Base-by-base conservation (phyloP, 148 eudicot species). In the Rhododendron ferrugineum region DNA sequence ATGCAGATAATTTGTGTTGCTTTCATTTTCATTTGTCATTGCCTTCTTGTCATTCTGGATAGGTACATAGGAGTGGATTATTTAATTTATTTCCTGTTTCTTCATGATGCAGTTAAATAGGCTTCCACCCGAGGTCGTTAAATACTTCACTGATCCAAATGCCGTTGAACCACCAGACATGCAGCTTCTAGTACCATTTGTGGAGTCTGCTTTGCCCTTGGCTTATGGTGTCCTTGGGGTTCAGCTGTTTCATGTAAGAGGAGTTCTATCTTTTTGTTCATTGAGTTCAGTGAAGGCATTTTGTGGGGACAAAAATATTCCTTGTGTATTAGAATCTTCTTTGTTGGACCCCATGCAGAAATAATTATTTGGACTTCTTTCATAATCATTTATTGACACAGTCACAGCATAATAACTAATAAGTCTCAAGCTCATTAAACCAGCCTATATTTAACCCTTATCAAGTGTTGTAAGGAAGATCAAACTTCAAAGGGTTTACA, bases 141-240 rank as follows among this genome's bases (percentile, higher is more conserved):
- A 92, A 90, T 97, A 97, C 89, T 97, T 95, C 93, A 97, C 99
- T 75, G 99, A 97, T 88, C 98, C 99, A 77, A 86, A 97, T 91
- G 98, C 98, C 42, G 86, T 92, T 78, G 98, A 95, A 82, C 95
- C 99, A 82, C 99, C 99, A 82, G 99, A 97, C 87, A 93, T 97
- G 98, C 94, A 93, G 89, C 93, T 94, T 84, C 86, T 97, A 66
- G 81, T 83, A 60, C 99, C 99, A 85, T 97, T 97, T 85, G 98
- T 97, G 87, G 99, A 97, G n/a, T 88, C 99, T 81, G 98, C 99
- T 87, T 76, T 97, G 87, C 99, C 99, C 70, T 85, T 97, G 52
- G 98, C 99, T 72, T 97, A 95, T 88, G 99, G 98, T 58, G 99
- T 97, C 54, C 88, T 97, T 86, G 98, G 98, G 62, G 94, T 95